Conservation (phyloP, 768 basidiomycete species). For the Agaricus blazei region DNA sequence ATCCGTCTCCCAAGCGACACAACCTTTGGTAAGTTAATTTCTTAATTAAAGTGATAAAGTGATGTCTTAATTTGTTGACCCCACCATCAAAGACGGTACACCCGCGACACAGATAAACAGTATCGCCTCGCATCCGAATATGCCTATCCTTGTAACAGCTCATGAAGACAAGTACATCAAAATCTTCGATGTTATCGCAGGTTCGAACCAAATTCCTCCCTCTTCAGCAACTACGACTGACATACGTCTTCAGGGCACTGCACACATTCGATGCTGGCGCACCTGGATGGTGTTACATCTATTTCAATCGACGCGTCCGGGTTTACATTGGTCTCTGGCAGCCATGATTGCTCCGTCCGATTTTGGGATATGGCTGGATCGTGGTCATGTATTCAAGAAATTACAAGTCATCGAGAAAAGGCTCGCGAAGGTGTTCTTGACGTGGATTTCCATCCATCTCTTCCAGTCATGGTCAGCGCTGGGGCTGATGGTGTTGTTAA, state of each 20-base stretch:
- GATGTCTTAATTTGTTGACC: slow-evolving; percentile 7
- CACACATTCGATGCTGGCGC: slow-evolving; percentile 85
- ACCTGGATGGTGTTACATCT: slow-evolving; percentile 89
- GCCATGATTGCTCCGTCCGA: slow-evolving; percentile 90
- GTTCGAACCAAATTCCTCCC: slow-evolving; percentile 33
- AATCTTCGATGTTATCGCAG: slow-evolving; percentile 80
- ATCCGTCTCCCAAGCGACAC: slow-evolving; percentile 55
- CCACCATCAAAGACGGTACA: slow-evolving; percentile 52
- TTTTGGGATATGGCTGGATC: slow-evolving; percentile 91
- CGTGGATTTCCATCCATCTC: slow-evolving; percentile 76
- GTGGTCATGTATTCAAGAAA: slow-evolving; percentile 82
- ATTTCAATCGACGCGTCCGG: slow-evolving; percentile 85
- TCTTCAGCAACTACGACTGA: background rate
- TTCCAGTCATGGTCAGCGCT: slow-evolving; percentile 87
- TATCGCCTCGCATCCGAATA: slow-evolving; percentile 85
- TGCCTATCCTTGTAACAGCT: slow-evolving; percentile 82
- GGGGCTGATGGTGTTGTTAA: slow-evolving; percentile 96
- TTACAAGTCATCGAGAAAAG: slow-evolving; percentile 85
- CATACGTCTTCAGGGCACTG: slow-evolving; percentile 56
- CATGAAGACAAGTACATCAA: slow-evolving; percentile 94
- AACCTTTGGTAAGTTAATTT: slow-evolving; percentile 43
- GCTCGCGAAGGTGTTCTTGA: slow-evolving; percentile 87
- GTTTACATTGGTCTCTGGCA: slow-evolving; percentile 82
- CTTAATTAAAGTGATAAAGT: background rate
- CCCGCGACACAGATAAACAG: slow-evolving; percentile 78